Conservation (phyloP, 2,329 filamentous ascomycete species). For the Aspergillus proliferans region DNA sequence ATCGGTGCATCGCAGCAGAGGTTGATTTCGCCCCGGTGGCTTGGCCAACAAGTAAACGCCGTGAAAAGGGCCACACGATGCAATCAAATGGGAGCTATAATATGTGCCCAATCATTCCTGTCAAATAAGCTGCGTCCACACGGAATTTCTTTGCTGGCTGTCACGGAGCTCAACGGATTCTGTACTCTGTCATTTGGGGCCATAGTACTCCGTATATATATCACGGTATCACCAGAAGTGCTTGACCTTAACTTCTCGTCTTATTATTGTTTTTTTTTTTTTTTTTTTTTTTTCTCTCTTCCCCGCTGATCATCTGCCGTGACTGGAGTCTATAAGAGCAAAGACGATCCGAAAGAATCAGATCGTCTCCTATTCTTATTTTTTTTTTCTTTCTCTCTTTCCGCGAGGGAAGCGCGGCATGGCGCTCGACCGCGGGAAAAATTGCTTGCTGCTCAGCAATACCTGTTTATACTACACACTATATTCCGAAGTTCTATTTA, state of each 20-base stretch:
- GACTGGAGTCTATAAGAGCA: background rate
- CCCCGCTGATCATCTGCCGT: background rate
- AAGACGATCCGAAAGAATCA: background rate
- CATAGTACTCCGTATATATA: background rate
- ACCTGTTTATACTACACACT: too few relatives aligned
- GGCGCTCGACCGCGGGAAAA: constrained; percentile 7
- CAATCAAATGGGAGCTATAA: background rate
- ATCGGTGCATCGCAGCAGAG: background rate
- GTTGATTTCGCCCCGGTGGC: background rate
- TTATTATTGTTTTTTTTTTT: background rate
- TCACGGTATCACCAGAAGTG: background rate
- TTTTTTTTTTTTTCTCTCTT: background rate
- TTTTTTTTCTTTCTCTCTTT: background rate
- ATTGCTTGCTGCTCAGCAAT: too few relatives aligned
- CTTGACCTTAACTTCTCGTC: background rate
- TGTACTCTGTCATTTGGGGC: too few relatives aligned
- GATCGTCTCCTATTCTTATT: background rate
- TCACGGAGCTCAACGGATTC: too few relatives aligned
- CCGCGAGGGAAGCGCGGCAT: constrained; percentile 18
- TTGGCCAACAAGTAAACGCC: background rate
- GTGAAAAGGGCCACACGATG: too few relatives aligned
- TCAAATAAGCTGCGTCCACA: too few relatives aligned
- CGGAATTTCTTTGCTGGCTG: too few relatives aligned
- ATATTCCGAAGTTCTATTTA: too few relatives aligned
- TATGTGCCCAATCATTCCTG: background rate